Evolutionary conservation across 495 filamentous ascomycete species (phyloP).

Genomic region (Parmelia sp.): DNA sequence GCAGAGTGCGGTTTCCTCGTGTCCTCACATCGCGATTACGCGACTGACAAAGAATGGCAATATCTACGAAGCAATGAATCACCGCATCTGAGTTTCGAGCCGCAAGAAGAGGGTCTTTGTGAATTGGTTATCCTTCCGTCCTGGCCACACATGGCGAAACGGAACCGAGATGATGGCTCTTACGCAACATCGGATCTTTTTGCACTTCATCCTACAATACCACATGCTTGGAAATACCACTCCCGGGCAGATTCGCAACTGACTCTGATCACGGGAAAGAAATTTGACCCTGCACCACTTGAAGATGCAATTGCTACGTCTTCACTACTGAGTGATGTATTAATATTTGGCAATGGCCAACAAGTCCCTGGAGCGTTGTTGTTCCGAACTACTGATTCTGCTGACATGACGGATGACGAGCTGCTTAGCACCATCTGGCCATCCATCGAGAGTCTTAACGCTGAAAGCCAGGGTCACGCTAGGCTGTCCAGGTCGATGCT

Average conservation of each 20-base stretch:
- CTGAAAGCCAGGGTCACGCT: constrained; percentile 37
- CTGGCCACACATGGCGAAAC: constrained; percentile 59
- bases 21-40: constrained; percentile 46
- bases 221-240: constrained; percentile 53
- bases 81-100: constrained; percentile 45
- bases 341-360: constrained; percentile 44
- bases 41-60: constrained; percentile 57
- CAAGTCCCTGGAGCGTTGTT: constrained; percentile 43
- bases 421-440: constrained; percentile 35
- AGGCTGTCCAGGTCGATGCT: constrained; percentile 42
- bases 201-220: constrained; percentile 44
- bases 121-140: constrained; percentile 54
- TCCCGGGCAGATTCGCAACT: constrained; percentile 55
- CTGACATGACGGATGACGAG: constrained; percentile 19
- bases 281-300: constrained; percentile 58
- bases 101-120: constrained; percentile 44
- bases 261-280: constrained; percentile 59
- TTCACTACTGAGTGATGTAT: constrained; percentile 34
- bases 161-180: constrained; percentile 52
- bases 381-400: constrained; percentile 24
- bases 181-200: constrained; percentile 56
- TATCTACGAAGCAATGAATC: constrained; percentile 47
- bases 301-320: constrained; percentile 43
- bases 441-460: constrained; percentile 36
- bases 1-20: constrained; percentile 53